Evolutionary conservation across 768 basidiomycete genomes (phyloP).

Genomic region (Gelatoporia subvermispora): DNA sequence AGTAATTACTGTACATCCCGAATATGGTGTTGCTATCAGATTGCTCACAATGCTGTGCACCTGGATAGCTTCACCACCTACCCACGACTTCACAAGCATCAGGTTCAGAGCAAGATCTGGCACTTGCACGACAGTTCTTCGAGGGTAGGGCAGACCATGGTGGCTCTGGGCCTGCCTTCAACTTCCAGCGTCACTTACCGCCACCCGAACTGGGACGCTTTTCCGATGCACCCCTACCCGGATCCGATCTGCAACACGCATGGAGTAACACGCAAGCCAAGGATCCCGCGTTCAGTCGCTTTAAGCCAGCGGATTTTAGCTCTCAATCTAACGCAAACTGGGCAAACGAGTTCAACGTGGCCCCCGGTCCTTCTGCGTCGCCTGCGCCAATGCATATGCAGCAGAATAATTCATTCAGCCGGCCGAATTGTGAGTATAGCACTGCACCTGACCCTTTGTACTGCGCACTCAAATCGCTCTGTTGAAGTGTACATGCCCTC

Average conservation of each 20-base stretch:
- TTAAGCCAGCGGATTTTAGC: slow-evolving; percentile 24
- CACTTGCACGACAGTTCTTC: slow-evolving; percentile 80
- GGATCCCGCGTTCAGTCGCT: slow-evolving; percentile 13
- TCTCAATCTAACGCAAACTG: slow-evolving; percentile 27
- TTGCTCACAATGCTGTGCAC: not conserved
- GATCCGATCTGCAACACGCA: slow-evolving; percentile 32
- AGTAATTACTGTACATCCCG: not conserved
- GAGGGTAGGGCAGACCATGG: slow-evolving; percentile 37
- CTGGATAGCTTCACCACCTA: slow-evolving; percentile 64
- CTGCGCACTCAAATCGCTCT: not conserved
- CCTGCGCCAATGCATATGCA: slow-evolving; percentile 18
- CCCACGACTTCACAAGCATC: slow-evolving; percentile 49
- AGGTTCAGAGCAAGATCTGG: slow-evolving; percentile 61
- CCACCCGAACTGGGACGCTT: slow-evolving; percentile 27
- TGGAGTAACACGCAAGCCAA: slow-evolving; percentile 12
- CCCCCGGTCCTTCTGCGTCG: slow-evolving; percentile 16
- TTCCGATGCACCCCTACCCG: slow-evolving; percentile 20
- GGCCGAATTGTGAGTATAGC: slow-evolving; percentile 38
- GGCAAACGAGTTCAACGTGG: slow-evolving; percentile 50
- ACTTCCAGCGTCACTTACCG: slow-evolving; percentile 26
- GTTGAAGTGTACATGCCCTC: slow-evolving; percentile 13
- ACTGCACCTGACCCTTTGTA: not conserved
- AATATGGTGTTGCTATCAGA: not conserved
- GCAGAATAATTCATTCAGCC: slow-evolving; percentile 23
- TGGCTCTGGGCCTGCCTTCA: slow-evolving; percentile 30